Base-by-base conservation (phyloP, 345 rosid species). In the Brassica rapa region DNA sequence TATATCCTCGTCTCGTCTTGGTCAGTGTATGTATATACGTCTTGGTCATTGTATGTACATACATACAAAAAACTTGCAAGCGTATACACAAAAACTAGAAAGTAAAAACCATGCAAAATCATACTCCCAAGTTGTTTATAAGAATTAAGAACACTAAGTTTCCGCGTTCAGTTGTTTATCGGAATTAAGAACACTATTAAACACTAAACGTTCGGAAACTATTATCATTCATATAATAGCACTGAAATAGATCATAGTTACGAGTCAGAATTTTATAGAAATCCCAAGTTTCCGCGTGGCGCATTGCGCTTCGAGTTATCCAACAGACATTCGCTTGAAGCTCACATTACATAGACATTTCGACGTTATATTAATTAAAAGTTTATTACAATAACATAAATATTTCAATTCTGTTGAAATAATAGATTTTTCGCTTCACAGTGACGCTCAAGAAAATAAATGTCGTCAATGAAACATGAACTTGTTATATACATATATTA, bases 381-480 rank as follows among this genome's bases (percentile, higher is more conserved):
- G 9, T 72, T 66, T 72, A 32, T 14, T 29, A 4, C 51, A 72
- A 56, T 0, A 59, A n/a, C 67, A 61, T 32, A 32, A 46, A 43
- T 46, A 60, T 67, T 67, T 49, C 59, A 30, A 30, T 14, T 62
- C 1, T 68, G 68, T 78, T 78, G 72, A 57, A 72, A 43, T 19
- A 8, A 72, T 72, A 65, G 63, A 61, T 68, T 73, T 68, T 51
- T 59, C 70, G 12, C 70, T 79, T 79, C 70, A 73, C 78, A 67
- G 33, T 73, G 78, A 79, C 78, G 35, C 74, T 68, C 21, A 73
- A 53, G 49, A 79, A 73, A 61, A 73, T 67, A 32, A 46, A 68
- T 79, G 82, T 79, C 78, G 82, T 73, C 78, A 79, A 73, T 35
- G 78, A 23, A 61, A 51, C 62, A 73, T 71, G 66, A 66, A 78